phyloP scores from a whole-genome alignment of 805 yeast genomes.

The Sugiyamaella qingdaonensis region DNA sequence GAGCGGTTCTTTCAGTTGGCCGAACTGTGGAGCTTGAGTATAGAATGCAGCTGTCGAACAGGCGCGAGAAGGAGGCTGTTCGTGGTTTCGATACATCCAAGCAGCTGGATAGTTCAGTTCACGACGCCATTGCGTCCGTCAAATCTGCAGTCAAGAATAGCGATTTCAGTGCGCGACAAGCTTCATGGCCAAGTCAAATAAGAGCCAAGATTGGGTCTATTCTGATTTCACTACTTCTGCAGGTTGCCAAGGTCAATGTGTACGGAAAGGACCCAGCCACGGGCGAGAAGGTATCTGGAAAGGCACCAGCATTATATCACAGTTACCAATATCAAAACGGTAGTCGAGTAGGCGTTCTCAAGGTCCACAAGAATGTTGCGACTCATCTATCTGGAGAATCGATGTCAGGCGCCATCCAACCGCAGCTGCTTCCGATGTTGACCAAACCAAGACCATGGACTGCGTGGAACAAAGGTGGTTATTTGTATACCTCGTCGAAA shows the following conservation, averaged over 20 bases:
- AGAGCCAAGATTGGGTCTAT: conserved; percentile 78
- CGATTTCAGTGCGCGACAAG: conserved; percentile 32
- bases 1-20: conserved; percentile 78
- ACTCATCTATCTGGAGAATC: conserved; percentile 63
- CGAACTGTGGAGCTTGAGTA: conserved; percentile 81
- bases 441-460: conserved; percentile 89
- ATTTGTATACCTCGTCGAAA: conserved; percentile 55
- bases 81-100: conserved; percentile 50
- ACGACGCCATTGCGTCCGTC: conserved; percentile 36
- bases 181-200: conserved; percentile 51
- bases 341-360: conserved; percentile 73
- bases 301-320: conserved; percentile 88
- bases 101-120: conserved; percentile 8
- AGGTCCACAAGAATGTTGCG: conserved; percentile 65
- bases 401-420: conserved; percentile 61
- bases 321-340: conserved; percentile 80
- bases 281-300: conserved; percentile 58
- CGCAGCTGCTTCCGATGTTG: conserved; percentile 90
- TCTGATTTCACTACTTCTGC: conserved; percentile 66
- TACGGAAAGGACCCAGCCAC: conserved; percentile 78
- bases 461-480: conserved; percentile 79
- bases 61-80: conserved; percentile 38
- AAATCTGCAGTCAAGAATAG: conserved; percentile 29
- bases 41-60: conserved; percentile 26
- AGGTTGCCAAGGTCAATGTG: conserved; percentile 79